Percentiles rank a stretch among this genome's conserved stretches.
Evolutionary conservation across 768 basidiomycete genomes (phyloP).

Genomic region (Phlegmacium glaucopus): DNA sequence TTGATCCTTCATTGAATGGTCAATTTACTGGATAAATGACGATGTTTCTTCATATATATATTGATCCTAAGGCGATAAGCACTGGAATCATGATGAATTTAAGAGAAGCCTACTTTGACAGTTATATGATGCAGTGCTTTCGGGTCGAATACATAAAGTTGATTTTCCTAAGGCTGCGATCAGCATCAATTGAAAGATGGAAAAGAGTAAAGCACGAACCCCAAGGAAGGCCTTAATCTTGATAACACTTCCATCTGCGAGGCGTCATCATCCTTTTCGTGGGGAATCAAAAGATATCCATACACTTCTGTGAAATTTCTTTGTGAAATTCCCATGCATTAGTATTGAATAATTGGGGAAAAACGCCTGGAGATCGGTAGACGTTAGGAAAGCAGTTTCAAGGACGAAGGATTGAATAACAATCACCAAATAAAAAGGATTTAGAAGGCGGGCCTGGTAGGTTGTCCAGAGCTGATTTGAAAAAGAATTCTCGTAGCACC

Average conservation of each 20-base stretch:
- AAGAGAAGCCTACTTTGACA: constrained; percentile 32
- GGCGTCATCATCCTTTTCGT: neutral
- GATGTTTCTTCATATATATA: constrained; percentile 23
- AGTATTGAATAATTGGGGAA: constrained; percentile 27
- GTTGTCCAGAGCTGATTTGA: constrained; percentile 28
- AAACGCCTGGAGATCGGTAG: constrained; percentile 26
- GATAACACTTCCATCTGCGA: constrained; percentile 28
- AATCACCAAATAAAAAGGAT: constrained; percentile 32
- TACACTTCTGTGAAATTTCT: constrained; percentile 31
- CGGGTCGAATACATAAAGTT: constrained; percentile 40
- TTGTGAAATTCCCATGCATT: constrained; percentile 36
- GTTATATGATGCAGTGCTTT: constrained; percentile 42
- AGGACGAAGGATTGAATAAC: too few species aligned
- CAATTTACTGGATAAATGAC: constrained; percentile 20
- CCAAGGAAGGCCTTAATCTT: constrained; percentile 32
- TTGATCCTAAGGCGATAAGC: constrained; percentile 22
- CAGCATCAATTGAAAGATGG: neutral
- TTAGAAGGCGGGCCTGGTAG: too few species aligned
- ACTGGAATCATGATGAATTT: neutral
- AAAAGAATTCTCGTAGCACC: constrained; percentile 11
- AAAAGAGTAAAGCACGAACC: constrained; percentile 18
- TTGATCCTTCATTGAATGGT: neutral
- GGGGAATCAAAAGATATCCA: neutral
- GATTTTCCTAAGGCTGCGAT: too few species aligned
- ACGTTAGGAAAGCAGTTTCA: too few species aligned